Conservation (phyloP, 2,329 filamentous ascomycete species). For the Huntiella moniliformis region DNA sequence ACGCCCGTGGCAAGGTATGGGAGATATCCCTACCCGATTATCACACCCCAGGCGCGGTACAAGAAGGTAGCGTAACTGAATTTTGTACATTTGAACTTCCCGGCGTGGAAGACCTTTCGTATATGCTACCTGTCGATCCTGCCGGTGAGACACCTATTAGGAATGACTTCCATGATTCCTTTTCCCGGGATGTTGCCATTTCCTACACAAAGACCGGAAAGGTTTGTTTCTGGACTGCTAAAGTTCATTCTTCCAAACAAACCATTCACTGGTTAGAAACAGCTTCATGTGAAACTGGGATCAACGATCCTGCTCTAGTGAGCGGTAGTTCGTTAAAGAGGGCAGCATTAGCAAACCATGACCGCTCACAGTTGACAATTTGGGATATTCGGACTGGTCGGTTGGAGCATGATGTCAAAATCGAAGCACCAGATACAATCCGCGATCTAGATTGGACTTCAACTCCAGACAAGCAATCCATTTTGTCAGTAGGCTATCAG, state of each 20-base stretch:
- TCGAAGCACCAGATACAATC: constrained; percentile 54
- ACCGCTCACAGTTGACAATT: constrained; percentile 60
- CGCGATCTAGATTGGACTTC: constrained; percentile 87
- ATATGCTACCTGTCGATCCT: constrained; percentile 68
- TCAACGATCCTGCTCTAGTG: constrained; percentile 53
- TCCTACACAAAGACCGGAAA: constrained; percentile 61
- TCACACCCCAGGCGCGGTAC: constrained; percentile 12
- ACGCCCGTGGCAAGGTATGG: constrained; percentile 67
- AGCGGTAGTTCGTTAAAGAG: constrained; percentile 79
- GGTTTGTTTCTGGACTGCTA: constrained; percentile 71
- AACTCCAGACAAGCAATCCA: constrained; percentile 72
- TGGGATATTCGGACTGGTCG: constrained; percentile 75
- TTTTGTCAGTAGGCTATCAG: constrained; percentile 83
- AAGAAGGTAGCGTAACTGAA: constrained; percentile 28
- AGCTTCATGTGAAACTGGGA: constrained; percentile 60
- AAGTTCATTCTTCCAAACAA: constrained; percentile 39
- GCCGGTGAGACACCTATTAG: constrained; percentile 53
- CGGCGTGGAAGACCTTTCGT: constrained; percentile 36
- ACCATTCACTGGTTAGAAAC: constrained; percentile 68
- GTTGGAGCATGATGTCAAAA: constrained; percentile 63
- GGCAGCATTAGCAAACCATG: constrained; percentile 60
- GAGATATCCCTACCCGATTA: constrained; percentile 45
- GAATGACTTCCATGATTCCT: constrained; percentile 68
- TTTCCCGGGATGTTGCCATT: constrained; percentile 69
- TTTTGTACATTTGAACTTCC: constrained; percentile 56